These are phyloP conservation scores for Diutina mesorugosa DNA, from an alignment of 1,139 yeast genomes.

Conservation along the genomic window DNA sequence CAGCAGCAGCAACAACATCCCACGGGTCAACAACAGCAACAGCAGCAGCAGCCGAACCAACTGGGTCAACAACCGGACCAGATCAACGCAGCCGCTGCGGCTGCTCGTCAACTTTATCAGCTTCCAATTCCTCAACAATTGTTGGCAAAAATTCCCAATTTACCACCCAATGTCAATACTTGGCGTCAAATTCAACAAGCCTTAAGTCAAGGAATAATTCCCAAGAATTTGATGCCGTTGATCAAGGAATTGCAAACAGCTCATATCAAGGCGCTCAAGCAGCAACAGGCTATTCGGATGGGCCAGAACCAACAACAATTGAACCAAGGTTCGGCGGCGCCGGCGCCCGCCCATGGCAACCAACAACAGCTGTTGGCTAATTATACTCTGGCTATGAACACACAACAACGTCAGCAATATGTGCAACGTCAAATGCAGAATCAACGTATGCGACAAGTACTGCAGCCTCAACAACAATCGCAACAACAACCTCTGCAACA, in stretches of 20 bases:
- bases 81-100: constrained; percentile 13
- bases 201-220: constrained; percentile 44
- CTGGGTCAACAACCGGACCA: constrained; percentile 5
- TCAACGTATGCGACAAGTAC: constrained; percentile 4
- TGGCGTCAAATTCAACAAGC: constrained; percentile 76
- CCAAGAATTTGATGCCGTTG: constrained; percentile 38
- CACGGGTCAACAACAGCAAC: not conserved
- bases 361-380: constrained; percentile 13
- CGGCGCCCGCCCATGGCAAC: not conserved
- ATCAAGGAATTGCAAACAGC: constrained; percentile 51
- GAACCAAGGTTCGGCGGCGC: constrained; percentile 5
- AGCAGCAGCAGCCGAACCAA: constrained; percentile 7
- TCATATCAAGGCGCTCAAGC: constrained; percentile 22
- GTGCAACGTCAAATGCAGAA: constrained; percentile 7
- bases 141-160: constrained; percentile 56
- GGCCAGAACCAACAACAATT: constrained; percentile 8
- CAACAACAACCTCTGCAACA: constrained; percentile 2
- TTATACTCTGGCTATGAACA: not conserved
- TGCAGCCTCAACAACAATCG: constrained; percentile 2
- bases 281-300: constrained; percentile 24
- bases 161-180: constrained; percentile 73
- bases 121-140: constrained; percentile 69
- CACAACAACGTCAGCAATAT: constrained; percentile 6
- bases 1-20: not conserved
- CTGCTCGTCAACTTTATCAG: constrained; percentile 27